Base-by-base conservation (phyloP, 1,284 basidiomycete species). In the Moniliophthora roreri region DNA sequence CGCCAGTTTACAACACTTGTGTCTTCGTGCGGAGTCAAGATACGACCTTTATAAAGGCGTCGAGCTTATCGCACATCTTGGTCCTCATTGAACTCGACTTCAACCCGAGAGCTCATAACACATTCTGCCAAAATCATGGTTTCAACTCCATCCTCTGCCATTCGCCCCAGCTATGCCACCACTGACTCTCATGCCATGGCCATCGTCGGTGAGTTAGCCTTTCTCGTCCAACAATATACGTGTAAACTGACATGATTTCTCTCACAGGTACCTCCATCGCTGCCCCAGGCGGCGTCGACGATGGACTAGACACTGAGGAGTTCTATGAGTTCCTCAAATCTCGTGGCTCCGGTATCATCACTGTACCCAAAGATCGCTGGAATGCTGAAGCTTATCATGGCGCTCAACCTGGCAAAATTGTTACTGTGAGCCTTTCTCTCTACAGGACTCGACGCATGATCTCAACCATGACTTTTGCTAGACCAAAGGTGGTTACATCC, bases 311-410 rank as follows among this genome's bases (percentile, higher is more conserved):
- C 35, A 38, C 48, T 38, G 35, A 35, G 15, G 48, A 49, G 13
- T 49, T 49, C 16, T 40, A 21, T 21, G 48, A 49, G 16, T 49
- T 49, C 38, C 34, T 49, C 28, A 37, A 49, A 35, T 21, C 35
- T 28, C 48, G 48, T 40, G 48, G 48, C 10, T 49, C 48, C 21
- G 48, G 48, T 21, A 49, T 49, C 18, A 49, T 49, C 18, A 35
- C 35, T 24, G 48, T 49, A 16, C 48, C 48, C 6, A 21, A 37
- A 13, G 35, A 49, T 23, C 48, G 48, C 21, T 49, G 48, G 48
- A 49, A 49, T 21, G 48, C 48, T n/a, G 48, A 49, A 24, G 48
- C 48, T n/a, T 49, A 49, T 40, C 48, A 49, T 38, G 48, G 48
- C 20, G 21, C 48, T 24, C 36, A 26, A 23, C 48, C 48, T 11